phyloP scores from a whole-genome alignment of 1,284 basidiomycete genomes.

The Coniferiporia weirii region DNA sequence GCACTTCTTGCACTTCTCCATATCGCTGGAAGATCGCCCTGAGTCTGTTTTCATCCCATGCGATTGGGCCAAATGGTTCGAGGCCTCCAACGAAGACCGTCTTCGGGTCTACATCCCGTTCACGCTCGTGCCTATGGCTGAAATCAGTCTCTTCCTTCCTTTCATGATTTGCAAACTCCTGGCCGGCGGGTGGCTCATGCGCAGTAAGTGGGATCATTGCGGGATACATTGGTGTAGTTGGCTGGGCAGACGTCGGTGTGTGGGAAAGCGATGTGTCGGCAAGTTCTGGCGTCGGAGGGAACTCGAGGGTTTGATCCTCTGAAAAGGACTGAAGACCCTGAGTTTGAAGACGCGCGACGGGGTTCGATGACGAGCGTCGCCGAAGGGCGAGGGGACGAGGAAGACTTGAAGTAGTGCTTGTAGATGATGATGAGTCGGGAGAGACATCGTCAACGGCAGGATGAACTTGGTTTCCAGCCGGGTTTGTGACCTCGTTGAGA shows the following conservation, averaged over 20 bases:
- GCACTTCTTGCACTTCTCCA: conserved; percentile 57
- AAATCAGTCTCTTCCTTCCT: neutral
- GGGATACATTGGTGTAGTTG: conserved; percentile 17
- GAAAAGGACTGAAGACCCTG: neutral
- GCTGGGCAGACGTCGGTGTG: conserved; percentile 18
- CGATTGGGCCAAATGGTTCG: conserved; percentile 52
- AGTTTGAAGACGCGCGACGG: neutral
- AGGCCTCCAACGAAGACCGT: conserved; percentile 74
- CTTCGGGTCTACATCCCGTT: conserved; percentile 45
- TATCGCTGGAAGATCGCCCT: conserved; percentile 53
- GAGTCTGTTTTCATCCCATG: conserved; percentile 65
- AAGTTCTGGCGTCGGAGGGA: conserved; percentile 17
- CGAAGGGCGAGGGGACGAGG: conserved; percentile 10
- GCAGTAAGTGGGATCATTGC: neutral
- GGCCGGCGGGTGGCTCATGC: neutral
- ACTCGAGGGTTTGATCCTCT: conserved; percentile 4
- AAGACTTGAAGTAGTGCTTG: neutral
- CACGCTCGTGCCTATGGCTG: conserved; percentile 19
- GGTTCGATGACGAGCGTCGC: conserved; percentile 19
- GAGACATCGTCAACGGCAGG: neutral
- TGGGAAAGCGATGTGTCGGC: conserved; percentile 2
- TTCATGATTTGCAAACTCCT: neutral
- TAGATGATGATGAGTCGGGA: neutral
- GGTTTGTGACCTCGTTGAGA: neutral
- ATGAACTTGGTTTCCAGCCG: neutral